Evolutionary conservation across 306 rosid species (phyloP).

Genomic region (Cicer bijugum): DNA sequence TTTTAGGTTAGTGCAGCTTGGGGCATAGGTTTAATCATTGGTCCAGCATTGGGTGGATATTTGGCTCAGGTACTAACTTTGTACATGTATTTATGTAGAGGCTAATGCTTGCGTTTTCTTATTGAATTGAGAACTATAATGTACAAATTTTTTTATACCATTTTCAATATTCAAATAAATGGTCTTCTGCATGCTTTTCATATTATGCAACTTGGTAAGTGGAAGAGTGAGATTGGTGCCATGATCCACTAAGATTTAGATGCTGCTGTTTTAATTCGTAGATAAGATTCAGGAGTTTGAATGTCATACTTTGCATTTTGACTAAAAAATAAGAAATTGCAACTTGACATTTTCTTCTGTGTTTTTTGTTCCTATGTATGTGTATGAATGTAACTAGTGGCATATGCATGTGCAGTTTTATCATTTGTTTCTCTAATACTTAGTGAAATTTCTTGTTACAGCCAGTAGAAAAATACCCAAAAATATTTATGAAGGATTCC

Average conservation of each 20-base stretch:
- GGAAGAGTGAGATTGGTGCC: too few species aligned
- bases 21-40: conserved; percentile 80
- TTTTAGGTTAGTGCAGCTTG: conserved; percentile 78
- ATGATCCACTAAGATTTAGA: too few species aligned
- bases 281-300: too few species aligned
- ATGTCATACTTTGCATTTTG: too few species aligned
- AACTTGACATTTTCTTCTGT: not conserved
- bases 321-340: not conserved
- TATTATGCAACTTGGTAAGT: not conserved
- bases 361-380: not conserved
- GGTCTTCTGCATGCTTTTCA: not conserved
- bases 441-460: conserved; percentile 43
- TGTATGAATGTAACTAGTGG: not conserved
- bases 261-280: too few species aligned
- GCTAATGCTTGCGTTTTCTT: not conserved
- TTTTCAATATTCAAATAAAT: not conserved
- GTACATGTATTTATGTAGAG: not conserved
- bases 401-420: not conserved
- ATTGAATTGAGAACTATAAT: not conserved
- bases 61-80: conserved; percentile 75
- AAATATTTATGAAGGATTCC: conserved; percentile 61
- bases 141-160: not conserved
- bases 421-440: conserved; percentile 25
- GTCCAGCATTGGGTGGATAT: conserved; percentile 92
- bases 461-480: conserved; percentile 87